Evolutionary conservation across 148 eudicot species (phyloP).

Genomic region (Fagopyrum tataricum): DNA sequence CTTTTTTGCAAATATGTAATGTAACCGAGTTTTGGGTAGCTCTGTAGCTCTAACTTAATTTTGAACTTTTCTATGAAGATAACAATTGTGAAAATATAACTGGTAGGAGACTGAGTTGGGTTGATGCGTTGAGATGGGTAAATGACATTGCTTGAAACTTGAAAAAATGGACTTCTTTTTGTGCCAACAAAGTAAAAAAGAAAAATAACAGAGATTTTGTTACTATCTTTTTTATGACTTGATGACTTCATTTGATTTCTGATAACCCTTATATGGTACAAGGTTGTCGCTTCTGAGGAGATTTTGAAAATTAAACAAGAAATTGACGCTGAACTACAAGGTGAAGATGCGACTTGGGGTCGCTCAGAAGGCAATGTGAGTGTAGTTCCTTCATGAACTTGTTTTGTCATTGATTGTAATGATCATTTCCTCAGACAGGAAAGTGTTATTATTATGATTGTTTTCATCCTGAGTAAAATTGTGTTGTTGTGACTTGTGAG

Average conservation of each 20-base stretch:
- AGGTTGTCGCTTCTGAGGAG: slow-evolving; percentile 55
- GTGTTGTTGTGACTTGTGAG: background rate
- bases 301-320: slow-evolving; percentile 63
- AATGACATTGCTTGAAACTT: too few species aligned
- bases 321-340: slow-evolving; percentile 64
- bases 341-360: slow-evolving; percentile 66
- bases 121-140: too few species aligned
- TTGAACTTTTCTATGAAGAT: too few species aligned
- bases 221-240: too few species aligned
- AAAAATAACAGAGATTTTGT: too few species aligned
- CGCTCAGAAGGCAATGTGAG: slow-evolving; percentile 65
- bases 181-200: too few species aligned
- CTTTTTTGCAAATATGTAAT: too few species aligned
- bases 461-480: background rate
- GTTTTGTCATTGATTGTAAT: background rate
- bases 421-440: background rate
- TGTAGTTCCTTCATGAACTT: background rate
- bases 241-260: background rate
- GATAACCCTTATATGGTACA: background rate
- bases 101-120: too few species aligned
- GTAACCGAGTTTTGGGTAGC: too few species aligned
- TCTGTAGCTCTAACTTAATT: too few species aligned
- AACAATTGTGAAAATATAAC: too few species aligned
- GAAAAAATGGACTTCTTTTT: too few species aligned
- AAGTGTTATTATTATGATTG: background rate